Evolutionary conservation across 2,329 filamentous ascomycete genomes (phyloP), one percentile per base, ranked within the genome.

Genomic region (Sporothrix variecibatus): DNA sequence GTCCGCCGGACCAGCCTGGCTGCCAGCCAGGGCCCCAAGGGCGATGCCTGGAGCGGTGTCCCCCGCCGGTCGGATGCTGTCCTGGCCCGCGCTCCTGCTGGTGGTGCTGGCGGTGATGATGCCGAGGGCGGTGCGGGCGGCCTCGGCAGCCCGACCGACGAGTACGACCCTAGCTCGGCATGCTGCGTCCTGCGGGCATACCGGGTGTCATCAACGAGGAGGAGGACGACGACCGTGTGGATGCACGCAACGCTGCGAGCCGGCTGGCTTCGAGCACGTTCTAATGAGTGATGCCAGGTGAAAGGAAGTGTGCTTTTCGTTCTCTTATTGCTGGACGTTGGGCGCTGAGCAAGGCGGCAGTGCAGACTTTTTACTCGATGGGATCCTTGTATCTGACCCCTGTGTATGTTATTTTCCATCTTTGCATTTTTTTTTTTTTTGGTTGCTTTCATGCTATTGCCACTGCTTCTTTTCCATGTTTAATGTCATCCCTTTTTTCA

Each of bases 11-110:
- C 91, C 34, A 95, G 90, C 82, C 84, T 98, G 77, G 93, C 93
- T 20, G 93, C 93, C 65, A 96, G 93, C 79, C 96, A 99, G 83
- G 96, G 96, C 0, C 95, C 96, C 69, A 97, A 97, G 84, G 96
- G 96, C n/a, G 96, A 99, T 82, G 92, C 96, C 20, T 99, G 96
- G 96, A 97, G 94, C 79, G 96, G 96, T 74, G 94, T 98, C 38
- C 94, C 95, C 49, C 89, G 96, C 76, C 89, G 93, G 73, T 90
- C 91, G 40, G 79, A 77, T 40, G 94, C 97, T 78, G 91, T 91
- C n/a, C 92, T 89, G 17, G 90, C 75, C 88, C 85, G 80, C 81
- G 83, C 88, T 78, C 83, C 85, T 79, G 82, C 74, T 74, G 83
- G 76, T 26, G 38, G 26, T 20, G 75, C 80, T 65, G 73, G 77